Percentiles rank a stretch among this genome's conserved stretches.
Evolutionary conservation across 768 basidiomycete genomes (phyloP).

Genomic region (Clitopilus hobsonii): DNA sequence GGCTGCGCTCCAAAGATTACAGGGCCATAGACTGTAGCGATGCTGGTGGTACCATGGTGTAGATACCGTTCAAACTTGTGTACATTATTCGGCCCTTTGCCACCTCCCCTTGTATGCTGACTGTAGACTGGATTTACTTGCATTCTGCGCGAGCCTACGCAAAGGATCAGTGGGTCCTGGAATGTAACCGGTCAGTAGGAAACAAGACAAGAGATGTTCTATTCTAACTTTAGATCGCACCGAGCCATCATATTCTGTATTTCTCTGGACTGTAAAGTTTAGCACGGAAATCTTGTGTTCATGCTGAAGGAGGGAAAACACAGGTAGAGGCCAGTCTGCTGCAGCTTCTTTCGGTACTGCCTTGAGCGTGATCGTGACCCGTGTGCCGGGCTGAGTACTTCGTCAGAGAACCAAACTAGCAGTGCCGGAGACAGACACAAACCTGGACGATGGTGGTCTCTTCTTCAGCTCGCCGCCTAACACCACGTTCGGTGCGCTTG

Average conservation of each 20-base stretch:
- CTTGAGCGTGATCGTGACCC: slow-evolving; percentile 74
- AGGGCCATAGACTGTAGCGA: slow-evolving; percentile 88
- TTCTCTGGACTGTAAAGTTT: slow-evolving; percentile 90
- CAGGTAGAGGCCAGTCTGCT: slow-evolving; percentile 44
- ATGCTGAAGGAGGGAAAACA: slow-evolving; percentile 86
- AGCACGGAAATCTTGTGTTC: slow-evolving; percentile 94
- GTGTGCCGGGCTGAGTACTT: slow-evolving; percentile 61
- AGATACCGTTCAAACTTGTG: slow-evolving; percentile 95
- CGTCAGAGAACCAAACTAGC: neutral
- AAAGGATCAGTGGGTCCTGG: slow-evolving; percentile 84
- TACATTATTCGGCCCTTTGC: slow-evolving; percentile 91
- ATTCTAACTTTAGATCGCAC: slow-evolving; percentile 80
- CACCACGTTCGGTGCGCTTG: slow-evolving; percentile 73
- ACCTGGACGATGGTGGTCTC: slow-evolving; percentile 66
- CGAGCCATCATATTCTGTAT: slow-evolving; percentile 87
- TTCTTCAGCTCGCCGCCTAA: slow-evolving; percentile 61
- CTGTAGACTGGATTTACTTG: slow-evolving; percentile 86
- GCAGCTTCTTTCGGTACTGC: slow-evolving; percentile 66
- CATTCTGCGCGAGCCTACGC: slow-evolving; percentile 84
- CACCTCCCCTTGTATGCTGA: slow-evolving; percentile 86
- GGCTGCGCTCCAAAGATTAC: slow-evolving; percentile 83
- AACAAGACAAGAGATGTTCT: neutral
- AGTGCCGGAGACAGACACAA: slow-evolving; percentile 14
- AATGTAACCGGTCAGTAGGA: slow-evolving; percentile 4
- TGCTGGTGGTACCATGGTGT: slow-evolving; percentile 71